phyloP scores from a whole-genome alignment of 352 stramenopile species.

The Globisporangium radiosum region DNA sequence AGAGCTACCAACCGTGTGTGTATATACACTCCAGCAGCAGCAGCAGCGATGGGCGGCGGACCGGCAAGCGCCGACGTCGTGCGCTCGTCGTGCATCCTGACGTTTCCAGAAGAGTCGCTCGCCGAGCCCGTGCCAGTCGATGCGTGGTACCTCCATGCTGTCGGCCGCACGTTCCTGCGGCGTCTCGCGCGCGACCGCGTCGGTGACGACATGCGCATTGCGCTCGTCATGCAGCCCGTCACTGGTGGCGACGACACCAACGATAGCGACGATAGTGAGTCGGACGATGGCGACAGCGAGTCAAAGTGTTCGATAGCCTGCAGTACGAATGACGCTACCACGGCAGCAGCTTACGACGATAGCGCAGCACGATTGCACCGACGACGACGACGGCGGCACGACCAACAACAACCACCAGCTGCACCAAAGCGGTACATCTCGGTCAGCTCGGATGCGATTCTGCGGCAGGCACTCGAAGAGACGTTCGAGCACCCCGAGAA shows the following conservation, averaged over 20 bases:
- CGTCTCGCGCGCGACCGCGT: conserved; percentile 64
- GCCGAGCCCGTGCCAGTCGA: conserved; percentile 78
- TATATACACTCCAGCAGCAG: neutral
- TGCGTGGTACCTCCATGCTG: conserved; percentile 73
- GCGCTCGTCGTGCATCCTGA: conserved; percentile 76
- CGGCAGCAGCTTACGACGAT: neutral
- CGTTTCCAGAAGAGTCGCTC: conserved; percentile 60
- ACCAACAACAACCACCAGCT: neutral
- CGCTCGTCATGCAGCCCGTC: conserved; percentile 48
- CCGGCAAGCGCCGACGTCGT: conserved; percentile 64
- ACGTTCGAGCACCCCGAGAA: conserved; percentile 55
- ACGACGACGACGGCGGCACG: neutral
- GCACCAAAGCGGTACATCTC: conserved; percentile 45
- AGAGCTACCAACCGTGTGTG: no score
- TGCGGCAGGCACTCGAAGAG: conserved; percentile 52
- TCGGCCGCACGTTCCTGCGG: conserved; percentile 63
- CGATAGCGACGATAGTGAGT: neutral
- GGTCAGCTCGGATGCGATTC: conserved; percentile 43
- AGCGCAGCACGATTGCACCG: no score
- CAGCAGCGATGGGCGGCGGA: conserved; percentile 55
- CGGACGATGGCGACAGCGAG: neutral
- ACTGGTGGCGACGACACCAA: conserved; percentile 7
- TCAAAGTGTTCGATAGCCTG: no score
- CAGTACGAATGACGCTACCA: neutral
- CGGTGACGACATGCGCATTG: conserved; percentile 48